Percentiles rank a stretch among this genome's conserved stretches.
Conservation (phyloP, 23 red algal species). For the Gracilaria gracilis region DNA sequence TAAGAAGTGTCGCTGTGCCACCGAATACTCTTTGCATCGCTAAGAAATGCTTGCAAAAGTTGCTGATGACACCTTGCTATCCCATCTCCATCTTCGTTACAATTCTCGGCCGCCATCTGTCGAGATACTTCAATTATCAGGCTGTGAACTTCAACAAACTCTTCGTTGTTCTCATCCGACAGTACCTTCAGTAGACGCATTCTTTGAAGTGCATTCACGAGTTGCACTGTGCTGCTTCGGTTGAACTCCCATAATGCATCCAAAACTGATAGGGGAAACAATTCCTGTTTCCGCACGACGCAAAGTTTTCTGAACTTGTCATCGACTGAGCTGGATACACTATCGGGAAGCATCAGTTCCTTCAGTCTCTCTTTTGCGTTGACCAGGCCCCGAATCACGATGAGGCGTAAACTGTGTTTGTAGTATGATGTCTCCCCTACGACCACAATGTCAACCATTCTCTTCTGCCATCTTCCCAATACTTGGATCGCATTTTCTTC, state of each 20-base stretch:
- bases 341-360: neutral
- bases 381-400: neutral
- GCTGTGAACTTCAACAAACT: neutral
- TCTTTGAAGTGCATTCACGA: neutral
- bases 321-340: neutral
- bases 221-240: neutral
- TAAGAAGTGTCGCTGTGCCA: neutral
- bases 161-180: neutral
- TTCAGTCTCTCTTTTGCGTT: neutral
- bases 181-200: neutral
- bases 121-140: conserved; percentile 5
- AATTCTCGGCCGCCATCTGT: no score
- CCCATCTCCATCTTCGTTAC: neutral
- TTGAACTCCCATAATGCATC: neutral
- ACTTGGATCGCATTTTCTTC: neutral
- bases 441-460: neutral
- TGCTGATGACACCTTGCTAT: neutral
- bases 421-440: neutral
- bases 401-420: neutral
- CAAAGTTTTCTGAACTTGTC: neutral
- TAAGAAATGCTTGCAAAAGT: neutral
- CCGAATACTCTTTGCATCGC: neutral
- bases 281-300: neutral
- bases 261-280: neutral
- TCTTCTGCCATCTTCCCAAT: neutral